These are phyloP conservation scores for Talaromyces sp. DNA, from an alignment of 2,329 filamentous ascomycete genomes.

Conservation along the genomic window DNA sequence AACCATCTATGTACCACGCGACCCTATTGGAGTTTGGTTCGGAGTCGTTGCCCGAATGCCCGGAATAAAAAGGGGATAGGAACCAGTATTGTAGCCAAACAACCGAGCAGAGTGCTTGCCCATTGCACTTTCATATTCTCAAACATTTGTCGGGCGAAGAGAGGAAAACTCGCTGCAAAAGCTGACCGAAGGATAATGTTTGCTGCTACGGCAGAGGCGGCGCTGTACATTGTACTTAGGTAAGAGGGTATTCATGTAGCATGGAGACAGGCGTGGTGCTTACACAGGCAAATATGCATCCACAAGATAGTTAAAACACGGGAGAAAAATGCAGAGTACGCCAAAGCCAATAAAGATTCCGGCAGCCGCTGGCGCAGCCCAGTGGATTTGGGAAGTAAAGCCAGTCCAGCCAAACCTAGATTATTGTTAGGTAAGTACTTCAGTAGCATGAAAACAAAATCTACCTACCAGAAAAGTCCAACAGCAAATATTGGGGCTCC, in stretches of 20 bases:
- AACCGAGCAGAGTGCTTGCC: constrained; percentile 41
- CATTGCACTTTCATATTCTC: constrained; percentile 39
- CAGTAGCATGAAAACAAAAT: background rate
- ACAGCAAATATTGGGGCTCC: constrained; percentile 35
- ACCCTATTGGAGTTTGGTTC: background rate
- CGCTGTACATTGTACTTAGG: constrained; percentile 27
- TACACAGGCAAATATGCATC: constrained; percentile 43
- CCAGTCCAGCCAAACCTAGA: constrained; percentile 36
- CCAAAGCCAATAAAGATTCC: constrained; percentile 36
- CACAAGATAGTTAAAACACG: constrained; percentile 39
- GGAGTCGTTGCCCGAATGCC: background rate
- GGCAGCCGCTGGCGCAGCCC: constrained; percentile 36
- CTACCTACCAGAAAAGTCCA: constrained; percentile 35
- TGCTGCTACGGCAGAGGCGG: constrained; percentile 40
- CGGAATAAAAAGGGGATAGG: constrained; percentile 32
- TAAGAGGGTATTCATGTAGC: background rate
- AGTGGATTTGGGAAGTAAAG: constrained; percentile 34
- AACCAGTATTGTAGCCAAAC: constrained; percentile 37
- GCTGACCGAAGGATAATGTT: constrained; percentile 41
- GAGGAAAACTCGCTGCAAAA: constrained; percentile 37
- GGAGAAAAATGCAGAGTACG: constrained; percentile 34
- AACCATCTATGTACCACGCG: background rate
- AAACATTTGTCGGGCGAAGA: constrained; percentile 41
- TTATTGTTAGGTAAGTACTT: background rate
- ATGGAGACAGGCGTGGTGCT: constrained; percentile 23